phyloP scores from a whole-genome alignment of 2,329 filamentous ascomycete species.

The Colletotrichum sp. region DNA sequence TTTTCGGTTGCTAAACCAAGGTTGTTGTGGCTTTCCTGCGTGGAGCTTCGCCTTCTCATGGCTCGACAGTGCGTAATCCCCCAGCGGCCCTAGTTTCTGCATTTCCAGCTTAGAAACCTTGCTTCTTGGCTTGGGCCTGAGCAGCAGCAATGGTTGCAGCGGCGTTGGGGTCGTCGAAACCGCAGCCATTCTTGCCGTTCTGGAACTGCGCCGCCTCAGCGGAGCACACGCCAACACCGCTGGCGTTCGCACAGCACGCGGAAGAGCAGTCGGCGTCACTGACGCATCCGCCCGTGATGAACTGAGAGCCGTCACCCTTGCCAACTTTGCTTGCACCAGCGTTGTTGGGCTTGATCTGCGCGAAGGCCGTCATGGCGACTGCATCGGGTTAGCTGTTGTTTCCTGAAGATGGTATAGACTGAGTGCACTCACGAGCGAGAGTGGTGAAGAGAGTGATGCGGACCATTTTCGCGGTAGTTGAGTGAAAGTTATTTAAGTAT shows the following conservation, averaged over 20 bases:
- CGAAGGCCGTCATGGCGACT: constrained; percentile 24
- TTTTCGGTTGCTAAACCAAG: background rate
- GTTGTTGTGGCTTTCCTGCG: background rate
- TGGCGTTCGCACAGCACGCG: constrained; percentile 31
- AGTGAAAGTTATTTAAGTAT: background rate
- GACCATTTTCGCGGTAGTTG: constrained; percentile 24
- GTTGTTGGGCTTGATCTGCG: constrained; percentile 27
- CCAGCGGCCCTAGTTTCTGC: background rate
- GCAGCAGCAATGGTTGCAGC: constrained; percentile 17
- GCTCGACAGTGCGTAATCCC: background rate
- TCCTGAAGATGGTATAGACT: background rate
- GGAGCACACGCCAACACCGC: constrained; percentile 31
- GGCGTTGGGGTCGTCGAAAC: constrained; percentile 28
- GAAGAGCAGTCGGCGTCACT: constrained; percentile 30
- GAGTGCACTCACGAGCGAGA: constrained; percentile 28
- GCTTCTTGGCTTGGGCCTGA: constrained; percentile 10
- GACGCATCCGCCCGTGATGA: constrained; percentile 35
- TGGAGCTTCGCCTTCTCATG: background rate
- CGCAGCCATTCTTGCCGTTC: constrained; percentile 37
- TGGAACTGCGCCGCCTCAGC: constrained; percentile 30
- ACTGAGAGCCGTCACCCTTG: constrained; percentile 26
- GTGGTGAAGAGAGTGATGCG: constrained; percentile 26
- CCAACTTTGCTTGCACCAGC: constrained; percentile 20
- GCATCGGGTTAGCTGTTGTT: background rate
- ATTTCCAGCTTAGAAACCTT: constrained; percentile 18